Evolutionary conservation across 1,139 yeast genomes (phyloP).

Genomic region (Geotrichum europaeum): DNA sequence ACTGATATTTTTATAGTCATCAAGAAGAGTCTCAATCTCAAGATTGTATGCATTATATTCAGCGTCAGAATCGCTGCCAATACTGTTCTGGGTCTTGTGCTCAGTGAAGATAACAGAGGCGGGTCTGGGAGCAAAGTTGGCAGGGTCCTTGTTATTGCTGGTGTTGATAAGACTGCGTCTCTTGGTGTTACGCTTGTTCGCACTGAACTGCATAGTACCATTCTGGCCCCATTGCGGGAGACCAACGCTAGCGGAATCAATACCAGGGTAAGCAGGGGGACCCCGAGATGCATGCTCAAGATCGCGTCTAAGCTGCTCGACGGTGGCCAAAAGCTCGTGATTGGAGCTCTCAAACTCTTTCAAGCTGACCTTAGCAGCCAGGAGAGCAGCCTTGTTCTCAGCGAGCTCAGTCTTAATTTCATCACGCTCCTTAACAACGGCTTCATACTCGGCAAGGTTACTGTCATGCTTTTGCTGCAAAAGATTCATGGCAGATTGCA

Average conservation of each 20-base stretch:
- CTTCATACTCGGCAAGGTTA: slow-evolving; percentile 58
- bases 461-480: slow-evolving; percentile 52
- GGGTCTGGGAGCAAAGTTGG: slow-evolving; percentile 33
- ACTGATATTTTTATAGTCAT: slow-evolving; percentile 73
- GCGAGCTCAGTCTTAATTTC: slow-evolving; percentile 52
- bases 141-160: slow-evolving; percentile 22
- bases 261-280: slow-evolving; percentile 23
- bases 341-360: slow-evolving; percentile 30
- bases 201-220: slow-evolving; percentile 19
- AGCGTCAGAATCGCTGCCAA: slow-evolving; percentile 27
- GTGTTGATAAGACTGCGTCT: slow-evolving; percentile 30
- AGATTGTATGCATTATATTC: slow-evolving; percentile 32
- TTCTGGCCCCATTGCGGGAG: slow-evolving; percentile 18
- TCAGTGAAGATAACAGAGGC: slow-evolving; percentile 30
- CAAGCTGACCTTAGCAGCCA: slow-evolving; percentile 28
- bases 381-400: slow-evolving; percentile 54
- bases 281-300: slow-evolving; percentile 38
- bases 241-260: slow-evolving; percentile 10
- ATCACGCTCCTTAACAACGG: slow-evolving; percentile 58
- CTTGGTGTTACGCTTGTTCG: slow-evolving; percentile 32
- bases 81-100: slow-evolving; percentile 26
- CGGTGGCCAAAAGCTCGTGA: slow-evolving; percentile 50
- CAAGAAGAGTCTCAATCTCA: slow-evolving; percentile 45
- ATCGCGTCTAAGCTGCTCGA: slow-evolving; percentile 63
- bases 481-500: slow-evolving; percentile 42